Evolutionary conservation across 2,329 filamentous ascomycete species (phyloP).

Genomic region (Conoideocrella luteorostrata): DNA sequence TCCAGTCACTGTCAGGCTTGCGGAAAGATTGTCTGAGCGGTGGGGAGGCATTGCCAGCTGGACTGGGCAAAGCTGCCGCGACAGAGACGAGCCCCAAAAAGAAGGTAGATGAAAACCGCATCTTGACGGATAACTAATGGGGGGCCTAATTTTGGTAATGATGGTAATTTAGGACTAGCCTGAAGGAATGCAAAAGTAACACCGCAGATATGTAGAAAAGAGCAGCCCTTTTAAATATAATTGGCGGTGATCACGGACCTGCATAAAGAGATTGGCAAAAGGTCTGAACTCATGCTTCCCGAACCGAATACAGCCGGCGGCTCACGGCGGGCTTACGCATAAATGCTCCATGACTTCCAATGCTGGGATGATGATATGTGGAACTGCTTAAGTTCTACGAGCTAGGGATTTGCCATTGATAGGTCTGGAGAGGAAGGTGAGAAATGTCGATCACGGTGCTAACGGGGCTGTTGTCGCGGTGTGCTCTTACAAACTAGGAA

Average conservation of each 20-base stretch:
- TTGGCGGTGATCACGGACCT: background rate
- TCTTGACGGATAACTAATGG: background rate
- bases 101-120: background rate
- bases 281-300: background rate
- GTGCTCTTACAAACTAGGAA: background rate
- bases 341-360: background rate
- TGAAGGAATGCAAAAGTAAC: too few relatives aligned
- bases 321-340: background rate
- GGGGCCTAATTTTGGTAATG: too few relatives aligned
- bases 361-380: too few relatives aligned
- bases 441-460: background rate
- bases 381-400: too few relatives aligned
- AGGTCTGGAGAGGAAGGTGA: background rate
- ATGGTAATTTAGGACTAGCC: too few relatives aligned
- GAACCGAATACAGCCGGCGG: background rate
- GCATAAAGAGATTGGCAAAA: background rate
- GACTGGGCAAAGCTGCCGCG: background rate
- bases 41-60: background rate
- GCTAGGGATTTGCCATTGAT: background rate
- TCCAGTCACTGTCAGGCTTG: background rate
- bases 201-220: background rate
- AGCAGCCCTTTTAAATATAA: background rate
- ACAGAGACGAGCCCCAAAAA: background rate
- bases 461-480: background rate
- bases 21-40: background rate